phyloP scores from a whole-genome alignment of 2,329 filamentous ascomycete genomes.

The Trichoderma breve region DNA sequence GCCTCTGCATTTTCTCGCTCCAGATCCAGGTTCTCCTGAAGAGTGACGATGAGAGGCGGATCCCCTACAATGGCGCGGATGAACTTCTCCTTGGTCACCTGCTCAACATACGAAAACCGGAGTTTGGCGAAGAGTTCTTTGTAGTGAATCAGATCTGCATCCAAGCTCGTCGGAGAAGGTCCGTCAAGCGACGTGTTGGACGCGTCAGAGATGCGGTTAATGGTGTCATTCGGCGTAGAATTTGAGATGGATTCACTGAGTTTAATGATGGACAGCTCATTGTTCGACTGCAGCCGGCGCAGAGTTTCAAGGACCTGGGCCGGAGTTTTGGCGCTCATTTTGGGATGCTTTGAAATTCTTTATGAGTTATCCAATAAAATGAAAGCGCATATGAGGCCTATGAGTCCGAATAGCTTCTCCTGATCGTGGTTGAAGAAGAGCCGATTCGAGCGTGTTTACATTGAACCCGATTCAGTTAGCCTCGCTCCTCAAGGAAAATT shows the following conservation, averaged over 20 bases:
- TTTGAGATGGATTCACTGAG: constrained; percentile 72
- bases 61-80: constrained; percentile 89
- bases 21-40: constrained; percentile 76
- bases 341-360: neutral
- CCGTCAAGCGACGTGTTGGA: constrained; percentile 64
- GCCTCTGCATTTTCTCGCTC: constrained; percentile 65
- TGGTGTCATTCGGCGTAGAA: constrained; percentile 39
- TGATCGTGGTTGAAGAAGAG: constrained; percentile 3
- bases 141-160: constrained; percentile 85
- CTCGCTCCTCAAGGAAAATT: neutral
- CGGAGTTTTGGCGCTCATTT: constrained; percentile 35
- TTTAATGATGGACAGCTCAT: constrained; percentile 70
- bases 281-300: constrained; percentile 52
- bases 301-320: constrained; percentile 49
- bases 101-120: constrained; percentile 95
- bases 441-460: constrained; percentile 39
- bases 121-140: constrained; percentile 94
- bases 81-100: constrained; percentile 98
- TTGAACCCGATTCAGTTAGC: constrained; percentile 33
- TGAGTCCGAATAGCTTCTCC: neutral
- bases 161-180: constrained; percentile 71
- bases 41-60: constrained; percentile 79
- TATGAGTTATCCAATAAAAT: neutral
- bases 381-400: neutral
- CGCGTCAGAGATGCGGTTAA: constrained; percentile 67